Evolutionary conservation across 2,329 filamentous ascomycete genomes (phyloP), one percentile per base, ranked within the genome.

Genomic region (Alternaria brassicae): DNA sequence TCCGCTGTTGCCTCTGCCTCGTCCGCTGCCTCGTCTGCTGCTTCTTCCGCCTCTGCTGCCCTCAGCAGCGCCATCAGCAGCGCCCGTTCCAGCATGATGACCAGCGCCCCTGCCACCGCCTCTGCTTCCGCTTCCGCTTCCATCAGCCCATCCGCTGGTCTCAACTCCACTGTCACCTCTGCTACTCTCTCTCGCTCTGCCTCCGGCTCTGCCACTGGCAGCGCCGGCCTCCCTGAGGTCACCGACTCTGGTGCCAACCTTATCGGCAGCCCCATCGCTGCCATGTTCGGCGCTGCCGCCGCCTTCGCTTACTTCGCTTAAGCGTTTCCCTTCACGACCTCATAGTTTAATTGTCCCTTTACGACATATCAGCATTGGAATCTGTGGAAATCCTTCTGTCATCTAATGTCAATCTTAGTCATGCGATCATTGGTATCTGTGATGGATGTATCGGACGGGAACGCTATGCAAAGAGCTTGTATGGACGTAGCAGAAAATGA

Each of bases 281-380:
- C 81, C 51, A 71, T 80, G 58, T 68, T 80, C 56, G 73, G 79
- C 55, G 78, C 75, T 51, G 70, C 77, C 19, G 80, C 77, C 55
- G 79, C 78, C 32, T 73, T 81, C 57, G 74, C 75, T 45, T 80
- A 78, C 71, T 72, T 80, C 58, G 72, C 73, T 63, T 79, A 78
- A 72, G 65, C 58, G 53, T 21, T 41, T 47, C 42, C 15, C 45
- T 34, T 44, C 49, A 37, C 30, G 25, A 30, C 44, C 28, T 42
- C 19, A 45, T 57, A 45, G 27, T 45, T 40, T 63, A 48, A 56
- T 39, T 53, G 41, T 63, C 53, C 56, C 45, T 53, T 44, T 63
- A 61, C 47, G 56, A 67, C 60, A 60, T 63, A 61, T 60, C 45
- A 53, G 61, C 62, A 66, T 68, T 63, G 56, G 65, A 68, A 62